Base-by-base conservation (phyloP, 108 stramenopile species). In the Aurantiochytrium sp. region DNA sequence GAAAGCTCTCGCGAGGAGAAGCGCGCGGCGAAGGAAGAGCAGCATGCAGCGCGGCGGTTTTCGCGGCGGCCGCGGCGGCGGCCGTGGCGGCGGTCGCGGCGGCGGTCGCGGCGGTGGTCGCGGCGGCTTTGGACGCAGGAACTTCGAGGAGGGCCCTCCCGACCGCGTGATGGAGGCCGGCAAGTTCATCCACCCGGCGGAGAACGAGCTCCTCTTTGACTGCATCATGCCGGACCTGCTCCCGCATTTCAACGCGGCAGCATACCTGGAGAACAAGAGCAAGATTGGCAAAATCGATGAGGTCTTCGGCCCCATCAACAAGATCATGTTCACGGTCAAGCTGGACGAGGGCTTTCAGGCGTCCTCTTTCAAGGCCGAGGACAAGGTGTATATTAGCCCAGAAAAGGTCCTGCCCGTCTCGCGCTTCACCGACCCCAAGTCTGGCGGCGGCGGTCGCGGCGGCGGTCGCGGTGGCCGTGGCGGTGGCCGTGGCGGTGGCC, bases 251-350 rank as follows among this genome's bases (percentile, higher is more conserved):
- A 99, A 99, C 90, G 98, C 98, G 44, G 97, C 97, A 5, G 93
- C 98, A 35, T 99, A 96, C 92, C 95, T 99, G n/a, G 97, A 99
- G 89, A 99, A 99, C 92, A 98, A 98, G 90, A 95, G 95, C 64
- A 96, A 97, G 91, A 96, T 99, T 72, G 98, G 98, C 44, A 99
- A 99, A 89, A 96, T 99, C 25, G 98, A 99, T 91, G 98, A 99
- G 90, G 97, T 99, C 87, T 94, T 99, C 47, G 98, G 98, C 6
- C 97, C 97, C 72, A 94, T 97, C 23, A 91, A 97, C 87, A 92
- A 97, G 69, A 94, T 97, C 18, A 97, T 96, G 93, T 97, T 99
- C 91, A 98, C 98, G 12, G 91, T 99, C 87, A 99, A 99, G 90
- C 96, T 97, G 92, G 98, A 99, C 91, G 92, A 96, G 4, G 98